Conservation (phyloP, 2,329 filamentous ascomycete genomes). For the Fusarium napiforme region DNA sequence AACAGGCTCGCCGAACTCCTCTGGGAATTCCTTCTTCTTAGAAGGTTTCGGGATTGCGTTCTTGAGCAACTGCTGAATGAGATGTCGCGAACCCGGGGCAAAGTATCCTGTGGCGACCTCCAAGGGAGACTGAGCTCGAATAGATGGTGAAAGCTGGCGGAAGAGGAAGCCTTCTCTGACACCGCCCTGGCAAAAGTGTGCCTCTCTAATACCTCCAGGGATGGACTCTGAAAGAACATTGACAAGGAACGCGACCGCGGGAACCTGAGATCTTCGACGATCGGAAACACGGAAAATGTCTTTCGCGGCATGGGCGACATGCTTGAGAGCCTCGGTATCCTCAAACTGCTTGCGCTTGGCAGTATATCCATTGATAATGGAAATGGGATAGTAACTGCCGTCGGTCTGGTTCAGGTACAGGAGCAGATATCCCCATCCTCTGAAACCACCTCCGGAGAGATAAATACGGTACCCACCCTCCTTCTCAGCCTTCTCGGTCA, state of each 20-base stretch:
- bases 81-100: constrained; percentile 58
- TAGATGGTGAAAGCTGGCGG: constrained; percentile 57
- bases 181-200: constrained; percentile 77
- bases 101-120: constrained; percentile 67
- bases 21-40: constrained; percentile 47
- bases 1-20: constrained; percentile 57
- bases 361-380: constrained; percentile 76
- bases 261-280: constrained; percentile 72
- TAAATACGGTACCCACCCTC: constrained; percentile 69
- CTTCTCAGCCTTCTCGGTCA: constrained; percentile 56
- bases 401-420: constrained; percentile 66
- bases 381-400: constrained; percentile 73
- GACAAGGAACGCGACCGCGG: constrained; percentile 74
- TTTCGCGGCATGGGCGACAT: constrained; percentile 50
- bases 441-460: constrained; percentile 75
- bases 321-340: constrained; percentile 55
- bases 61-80: constrained; percentile 60
- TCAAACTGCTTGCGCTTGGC: constrained; percentile 62
- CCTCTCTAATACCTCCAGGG: constrained; percentile 66
- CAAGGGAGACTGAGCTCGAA: constrained; percentile 66
- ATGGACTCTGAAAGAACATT: constrained; percentile 70
- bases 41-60: constrained; percentile 56
- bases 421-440: constrained; percentile 77
- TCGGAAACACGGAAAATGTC: constrained; percentile 71
- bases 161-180: constrained; percentile 76